Conservation (phyloP, 768 basidiomycete genomes). For the Tephrocybe sp. region DNA sequence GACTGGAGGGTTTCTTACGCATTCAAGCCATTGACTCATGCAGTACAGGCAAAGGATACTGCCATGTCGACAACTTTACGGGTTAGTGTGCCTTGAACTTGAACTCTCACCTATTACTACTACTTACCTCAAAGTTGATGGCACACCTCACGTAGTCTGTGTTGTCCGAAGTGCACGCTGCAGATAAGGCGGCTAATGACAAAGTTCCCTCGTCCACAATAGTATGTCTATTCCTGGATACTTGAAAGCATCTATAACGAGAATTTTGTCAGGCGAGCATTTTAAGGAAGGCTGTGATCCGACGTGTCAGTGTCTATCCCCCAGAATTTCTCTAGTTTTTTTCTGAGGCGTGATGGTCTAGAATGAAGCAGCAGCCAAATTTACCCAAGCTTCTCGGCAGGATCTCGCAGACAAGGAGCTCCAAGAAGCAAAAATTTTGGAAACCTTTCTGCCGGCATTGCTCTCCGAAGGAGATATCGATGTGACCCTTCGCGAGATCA, state of each 20-base stretch:
- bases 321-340: too few species aligned
- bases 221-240: conserved; percentile 20
- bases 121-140: not conserved
- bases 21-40: conserved; percentile 2
- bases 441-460: conserved; percentile 57
- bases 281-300: conserved; percentile 54
- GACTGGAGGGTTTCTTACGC: conserved; percentile 2
- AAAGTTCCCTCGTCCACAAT: conserved; percentile 48
- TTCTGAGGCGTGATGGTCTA: conserved; percentile 21
- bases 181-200: conserved; percentile 53
- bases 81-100: conserved; percentile 31
- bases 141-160: conserved; percentile 44
- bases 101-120: not conserved
- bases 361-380: conserved; percentile 61
- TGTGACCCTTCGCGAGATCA: conserved; percentile 39
- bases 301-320: conserved; percentile 61
- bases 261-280: conserved; percentile 33
- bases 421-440: conserved; percentile 53
- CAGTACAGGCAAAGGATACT: conserved; percentile 51
- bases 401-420: conserved; percentile 67
- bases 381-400: conserved; percentile 49
- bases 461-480: conserved; percentile 58
- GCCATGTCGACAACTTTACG: conserved; percentile 54
- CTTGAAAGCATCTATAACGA: not conserved
- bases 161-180: conserved; percentile 64